These are phyloP conservation scores for Globisporangium alternatum DNA, from an alignment of 352 stramenopile genomes.

Conservation along the genomic window DNA sequence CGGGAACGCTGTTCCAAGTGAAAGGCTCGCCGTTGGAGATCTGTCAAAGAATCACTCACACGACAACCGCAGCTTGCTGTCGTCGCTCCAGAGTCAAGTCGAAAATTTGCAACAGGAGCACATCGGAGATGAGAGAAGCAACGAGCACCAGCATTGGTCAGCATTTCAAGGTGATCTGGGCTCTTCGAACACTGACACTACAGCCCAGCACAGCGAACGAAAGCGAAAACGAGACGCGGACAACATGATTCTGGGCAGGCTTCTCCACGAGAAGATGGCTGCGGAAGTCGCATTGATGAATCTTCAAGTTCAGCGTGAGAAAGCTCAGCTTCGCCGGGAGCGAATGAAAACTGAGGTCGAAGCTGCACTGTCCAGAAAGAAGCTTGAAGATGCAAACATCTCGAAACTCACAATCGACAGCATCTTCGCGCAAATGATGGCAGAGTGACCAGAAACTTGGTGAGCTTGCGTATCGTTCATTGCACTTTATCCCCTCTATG, in stretches of 20 bases:
- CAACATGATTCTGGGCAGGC: slow-evolving; percentile 21
- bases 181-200: slow-evolving; percentile 20
- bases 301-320: slow-evolving; percentile 31
- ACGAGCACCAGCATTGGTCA: slow-evolving; percentile 10
- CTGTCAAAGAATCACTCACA: not conserved
- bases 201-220: slow-evolving; percentile 1
- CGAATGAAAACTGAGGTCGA: slow-evolving; percentile 32
- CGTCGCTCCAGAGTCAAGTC: slow-evolving; percentile 12
- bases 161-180: slow-evolving; percentile 29
- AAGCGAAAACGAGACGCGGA: slow-evolving; percentile 17
- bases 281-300: slow-evolving; percentile 17
- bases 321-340: slow-evolving; percentile 23
- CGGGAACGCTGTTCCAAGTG: not conserved
- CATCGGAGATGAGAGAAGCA: not conserved
- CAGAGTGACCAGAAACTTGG: slow-evolving; percentile 2
- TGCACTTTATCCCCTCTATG: slow-evolving; percentile 18
- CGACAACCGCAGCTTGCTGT: not conserved
- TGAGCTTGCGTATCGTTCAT: slow-evolving; percentile 8
- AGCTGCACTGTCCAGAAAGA: slow-evolving; percentile 28
- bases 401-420: slow-evolving; percentile 22
- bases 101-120: slow-evolving; percentile 12
- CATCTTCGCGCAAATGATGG: slow-evolving; percentile 17
- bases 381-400: slow-evolving; percentile 27
- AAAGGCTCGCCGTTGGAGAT: not conserved
- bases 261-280: slow-evolving; percentile 18